Evolutionary conservation across 2,329 filamentous ascomycete genomes (phyloP).

Genomic region (Phaeomoniella chlamydospora): DNA sequence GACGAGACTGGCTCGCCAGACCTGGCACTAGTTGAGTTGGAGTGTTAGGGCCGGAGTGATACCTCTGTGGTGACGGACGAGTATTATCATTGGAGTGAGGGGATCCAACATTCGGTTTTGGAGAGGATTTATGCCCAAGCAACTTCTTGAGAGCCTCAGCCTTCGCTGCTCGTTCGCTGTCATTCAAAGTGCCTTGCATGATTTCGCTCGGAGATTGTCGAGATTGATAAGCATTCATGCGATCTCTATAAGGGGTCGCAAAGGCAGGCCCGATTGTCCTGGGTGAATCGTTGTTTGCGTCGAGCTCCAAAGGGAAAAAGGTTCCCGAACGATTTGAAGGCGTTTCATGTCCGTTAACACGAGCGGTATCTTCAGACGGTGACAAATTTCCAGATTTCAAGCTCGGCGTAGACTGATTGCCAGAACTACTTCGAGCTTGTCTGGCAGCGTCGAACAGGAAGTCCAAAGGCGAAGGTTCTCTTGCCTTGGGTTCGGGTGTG

Average conservation of each 20-base stretch:
- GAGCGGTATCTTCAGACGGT: constrained; percentile 29
- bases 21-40: constrained; percentile 8
- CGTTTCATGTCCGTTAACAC: constrained; percentile 23
- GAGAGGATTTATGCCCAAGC: constrained; percentile 14
- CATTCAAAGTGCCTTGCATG: constrained; percentile 13
- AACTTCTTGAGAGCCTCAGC: constrained; percentile 29
- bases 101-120: constrained; percentile 4
- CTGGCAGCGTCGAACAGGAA: constrained; percentile 81
- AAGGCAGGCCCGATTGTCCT: constrained; percentile 48
- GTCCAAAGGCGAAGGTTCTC: constrained; percentile 66
- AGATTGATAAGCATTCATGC: constrained; percentile 27
- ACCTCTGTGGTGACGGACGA: neutral
- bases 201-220: constrained; percentile 18
- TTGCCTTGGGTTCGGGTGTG: constrained; percentile 14
- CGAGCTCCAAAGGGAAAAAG: constrained; percentile 56
- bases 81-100: constrained; percentile 5
- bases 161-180: constrained; percentile 26
- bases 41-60: constrained; percentile 5
- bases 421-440: constrained; percentile 41
- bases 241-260: constrained; percentile 39
- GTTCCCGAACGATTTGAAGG: constrained; percentile 35
- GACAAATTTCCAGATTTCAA: constrained; percentile 31
- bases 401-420: constrained; percentile 28
- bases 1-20: constrained; percentile 11
- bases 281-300: constrained; percentile 31